Evolutionary conservation across 805 yeast species (phyloP).

Genomic region (Yamadazyma nakazawae): DNA sequence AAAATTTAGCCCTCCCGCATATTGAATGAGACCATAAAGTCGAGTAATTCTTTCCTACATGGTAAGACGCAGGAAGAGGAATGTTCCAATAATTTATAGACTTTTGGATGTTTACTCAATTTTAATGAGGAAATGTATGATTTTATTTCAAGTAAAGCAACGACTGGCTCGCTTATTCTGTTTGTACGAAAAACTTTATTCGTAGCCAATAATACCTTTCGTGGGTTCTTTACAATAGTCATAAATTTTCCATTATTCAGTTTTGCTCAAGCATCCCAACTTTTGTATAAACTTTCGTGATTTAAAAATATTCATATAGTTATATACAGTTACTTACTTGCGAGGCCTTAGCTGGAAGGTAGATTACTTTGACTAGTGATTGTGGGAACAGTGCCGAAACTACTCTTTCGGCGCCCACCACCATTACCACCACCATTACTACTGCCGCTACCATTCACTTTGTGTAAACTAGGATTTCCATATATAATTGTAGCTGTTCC

Average conservation of each 20-base stretch:
- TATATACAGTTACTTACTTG: not conserved
- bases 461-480: constrained; percentile 21
- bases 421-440: constrained; percentile 25
- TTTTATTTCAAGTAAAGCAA: too few relatives aligned
- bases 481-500: constrained; percentile 30
- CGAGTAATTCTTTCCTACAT: too few relatives aligned
- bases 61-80: too few relatives aligned
- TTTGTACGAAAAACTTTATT: too few relatives aligned
- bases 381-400: not conserved
- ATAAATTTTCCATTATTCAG: too few relatives aligned
- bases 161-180: too few relatives aligned
- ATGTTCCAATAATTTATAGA: too few relatives aligned
- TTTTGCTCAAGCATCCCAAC: too few relatives aligned
- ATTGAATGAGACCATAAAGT: not conserved
- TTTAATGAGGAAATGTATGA: too few relatives aligned
- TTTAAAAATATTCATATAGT: not conserved
- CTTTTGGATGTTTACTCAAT: too few relatives aligned
- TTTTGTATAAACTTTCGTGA: not conserved
- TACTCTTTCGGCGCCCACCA: not conserved
- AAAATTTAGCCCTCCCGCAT: not conserved
- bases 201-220: too few relatives aligned
- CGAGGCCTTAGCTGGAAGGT: not conserved
- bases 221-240: too few relatives aligned
- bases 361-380: not conserved
- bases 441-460: constrained; percentile 16